Base-by-base conservation (phyloP, 1,139 yeast species). In the Kodamaea ohmeri region DNA sequence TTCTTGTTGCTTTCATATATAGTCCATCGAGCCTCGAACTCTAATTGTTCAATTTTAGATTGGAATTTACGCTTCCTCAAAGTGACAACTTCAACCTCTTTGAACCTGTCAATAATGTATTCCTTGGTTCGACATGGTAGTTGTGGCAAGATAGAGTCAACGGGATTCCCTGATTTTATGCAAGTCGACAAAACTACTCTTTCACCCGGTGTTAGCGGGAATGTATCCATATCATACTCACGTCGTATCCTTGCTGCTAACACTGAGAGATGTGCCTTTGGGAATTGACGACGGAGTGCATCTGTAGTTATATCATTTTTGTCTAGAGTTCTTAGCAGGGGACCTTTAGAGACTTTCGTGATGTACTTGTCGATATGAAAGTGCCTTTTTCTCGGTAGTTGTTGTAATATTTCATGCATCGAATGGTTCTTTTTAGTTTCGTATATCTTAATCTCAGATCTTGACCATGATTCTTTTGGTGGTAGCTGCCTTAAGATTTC, bases 1-100 rank as follows among this genome's bases (percentile, higher is more conserved):
- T 9, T 20, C 22, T 8, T 13, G 14, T 17, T 13, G 5, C 26
- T 17, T 15, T 41, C 18, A 41, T 38, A 9, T 40, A 46, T 51
- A 13, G 63, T 60, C 75, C 73, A 67, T 38, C 60, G 55, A 1
- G 72, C 69, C 43, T 64, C 67, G 42, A 67, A 68, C 6, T 61
- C 42, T 33, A 68, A 57, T 32, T 61, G 51, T 30, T 67, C 73
- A n/a, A 54, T 49, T 2, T 43, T 37, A 36, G 53, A 58, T 34
- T 55, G 56, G 45, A 67, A 67, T 12, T 46, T 50, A 2, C 53
- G 52, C 41, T 53, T 56, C 40, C 72, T 49, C 13, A 53, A 47
- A 13, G 56, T 45, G 30, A 58, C 52, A 24, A 52, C 48, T 39
- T 52, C 50, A 25, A 56, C 42, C 14, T 55, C 55, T 20, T 52